Evolutionary conservation across 352 stramenopile species (phyloP), one percentile per base, ranked within the genome.

Genomic region (Pythium vanterpoolii): DNA sequence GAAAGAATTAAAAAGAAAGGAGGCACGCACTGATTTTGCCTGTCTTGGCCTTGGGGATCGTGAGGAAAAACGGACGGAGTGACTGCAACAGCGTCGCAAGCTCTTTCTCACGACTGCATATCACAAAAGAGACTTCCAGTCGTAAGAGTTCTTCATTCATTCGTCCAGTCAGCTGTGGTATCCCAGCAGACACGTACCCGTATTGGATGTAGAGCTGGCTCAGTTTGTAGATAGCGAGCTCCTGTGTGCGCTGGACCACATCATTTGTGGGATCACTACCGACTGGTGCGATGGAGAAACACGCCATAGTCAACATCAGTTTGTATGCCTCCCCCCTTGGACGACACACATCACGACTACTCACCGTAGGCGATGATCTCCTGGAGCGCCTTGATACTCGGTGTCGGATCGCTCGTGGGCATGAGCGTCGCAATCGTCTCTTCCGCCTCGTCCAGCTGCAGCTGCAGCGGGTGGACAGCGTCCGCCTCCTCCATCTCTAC

Each of bases 21-120:
- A n/a, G n/a, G n/a, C n/a, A n/a, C 82, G 52, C 56, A 95, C 83
- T 86, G 55, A 99, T 98, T 79, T 99, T 99, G 53, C 97, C 97
- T 11, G 93, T 98, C 78, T 99, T 99, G 40, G 97, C 97, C 68
- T 99, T 98, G 34, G 96, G 96, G 19, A 99, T 85, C 33, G 87
- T 88, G 21, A 71, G 64, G 73, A 99, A 99, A 71, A 99, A 98
- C 19, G 91, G 79, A n/a, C 88, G 77, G 54, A 96, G 83, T 27
- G 89, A 90, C 53, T 88, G 77, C 51, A 97, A 73, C 46, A 97
- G 76, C 64, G 86, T 78, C 42, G 84, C 78, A 13, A 98, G 72
- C 61, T 94, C 87, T 77, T 79, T 96, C 78, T 83, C 97, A 39
- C 88, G 66, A 10, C 55, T 72, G 27, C 5, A 42, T 42, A 42